These are phyloP conservation scores for Malassezia obtusa DNA, from an alignment of 1,284 basidiomycete genomes.

Conservation along the genomic window DNA sequence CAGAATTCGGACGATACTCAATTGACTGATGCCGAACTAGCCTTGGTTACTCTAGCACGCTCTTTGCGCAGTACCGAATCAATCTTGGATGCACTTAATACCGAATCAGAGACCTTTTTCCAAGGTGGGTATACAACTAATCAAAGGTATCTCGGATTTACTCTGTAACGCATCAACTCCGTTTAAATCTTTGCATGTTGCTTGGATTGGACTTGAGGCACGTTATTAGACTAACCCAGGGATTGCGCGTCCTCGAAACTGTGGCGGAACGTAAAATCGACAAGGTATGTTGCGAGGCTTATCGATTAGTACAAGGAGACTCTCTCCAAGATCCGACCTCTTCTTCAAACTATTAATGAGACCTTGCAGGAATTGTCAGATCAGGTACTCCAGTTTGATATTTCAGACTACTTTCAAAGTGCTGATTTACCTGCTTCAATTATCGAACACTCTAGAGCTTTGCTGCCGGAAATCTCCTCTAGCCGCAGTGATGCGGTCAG, in stretches of 20 bases:
- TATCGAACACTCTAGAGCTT: too few species aligned
- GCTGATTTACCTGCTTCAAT: too few species aligned
- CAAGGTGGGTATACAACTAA: neutral
- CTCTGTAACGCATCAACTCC: neutral
- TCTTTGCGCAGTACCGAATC: neutral
- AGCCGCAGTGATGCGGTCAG: neutral
- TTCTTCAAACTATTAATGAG: neutral
- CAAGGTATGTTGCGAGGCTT: neutral
- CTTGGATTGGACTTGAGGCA: conserved; percentile 13
- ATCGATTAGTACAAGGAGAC: neutral
- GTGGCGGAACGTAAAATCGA: neutral
- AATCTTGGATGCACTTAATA: neutral
- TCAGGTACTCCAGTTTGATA: neutral
- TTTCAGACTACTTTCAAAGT: too few species aligned
- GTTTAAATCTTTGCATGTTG: conserved; percentile 8
- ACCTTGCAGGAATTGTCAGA: neutral
- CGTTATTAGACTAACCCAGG: neutral
- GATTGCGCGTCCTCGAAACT: neutral
- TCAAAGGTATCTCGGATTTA: neutral
- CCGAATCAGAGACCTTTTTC: neutral
- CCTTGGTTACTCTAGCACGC: neutral
- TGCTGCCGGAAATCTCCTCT: neutral
- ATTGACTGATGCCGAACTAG: neutral
- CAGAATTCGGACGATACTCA: neutral
- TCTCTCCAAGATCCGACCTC: neutral